Conservation (phyloP, 495 filamentous ascomycete species). For the Lepidopterella palustris region DNA sequence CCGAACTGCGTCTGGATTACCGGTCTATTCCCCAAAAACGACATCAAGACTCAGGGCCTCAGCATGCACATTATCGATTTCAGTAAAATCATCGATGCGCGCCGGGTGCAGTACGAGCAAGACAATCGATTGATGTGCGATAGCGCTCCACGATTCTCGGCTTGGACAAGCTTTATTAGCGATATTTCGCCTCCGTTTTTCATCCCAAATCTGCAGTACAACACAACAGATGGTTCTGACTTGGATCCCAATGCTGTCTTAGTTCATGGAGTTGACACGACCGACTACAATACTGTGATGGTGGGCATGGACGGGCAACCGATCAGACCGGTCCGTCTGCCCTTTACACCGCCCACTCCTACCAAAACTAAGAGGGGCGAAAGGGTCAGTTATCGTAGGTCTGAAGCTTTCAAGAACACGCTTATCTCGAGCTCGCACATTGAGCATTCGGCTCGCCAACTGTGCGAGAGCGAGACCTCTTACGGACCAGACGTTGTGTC, state of each 20-base stretch:
- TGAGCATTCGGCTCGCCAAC: conserved; percentile 2
- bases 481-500: conserved; percentile 5
- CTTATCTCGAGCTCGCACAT: neutral
- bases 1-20: neutral
- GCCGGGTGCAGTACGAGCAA: neutral
- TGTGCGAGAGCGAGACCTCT: conserved; percentile 6
- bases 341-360: neutral
- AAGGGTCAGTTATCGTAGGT: neutral
- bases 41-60: neutral
- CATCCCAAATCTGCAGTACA: neutral
- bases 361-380: neutral
- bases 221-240: neutral
- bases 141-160: neutral
- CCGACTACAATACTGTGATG: neutral
- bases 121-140: neutral
- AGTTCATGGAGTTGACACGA: neutral
- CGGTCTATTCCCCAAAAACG: neutral
- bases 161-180: neutral
- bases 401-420: neutral
- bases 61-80: neutral
- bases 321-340: neutral
- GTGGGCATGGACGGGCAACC: neutral
- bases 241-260: neutral
- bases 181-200: neutral
- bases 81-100: neutral